These are phyloP conservation scores for Acacia crassicarpa DNA, from an alignment of 306 rosid genomes.

Conservation along the genomic window DNA sequence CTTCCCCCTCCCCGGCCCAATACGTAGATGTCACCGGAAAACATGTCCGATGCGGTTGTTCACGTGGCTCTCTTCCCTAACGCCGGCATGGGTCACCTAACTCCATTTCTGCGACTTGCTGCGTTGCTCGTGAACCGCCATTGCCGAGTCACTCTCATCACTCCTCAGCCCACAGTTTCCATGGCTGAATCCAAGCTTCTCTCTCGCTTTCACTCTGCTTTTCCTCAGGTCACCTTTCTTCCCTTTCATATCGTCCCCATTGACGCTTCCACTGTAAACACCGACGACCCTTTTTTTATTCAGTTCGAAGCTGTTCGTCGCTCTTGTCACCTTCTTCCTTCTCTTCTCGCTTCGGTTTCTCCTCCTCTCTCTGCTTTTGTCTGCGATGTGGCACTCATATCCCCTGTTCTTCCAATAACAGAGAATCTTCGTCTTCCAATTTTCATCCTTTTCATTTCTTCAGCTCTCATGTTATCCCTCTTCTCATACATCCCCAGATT, in stretches of 20 bases:
- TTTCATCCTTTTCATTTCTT: slow-evolving; percentile 45
- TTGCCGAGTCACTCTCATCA: slow-evolving; percentile 53
- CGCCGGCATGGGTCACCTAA: slow-evolving; percentile 64
- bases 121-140: slow-evolving; percentile 30
- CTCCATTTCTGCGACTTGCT: slow-evolving; percentile 51
- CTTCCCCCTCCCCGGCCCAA: too few relatives aligned
- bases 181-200: slow-evolving; percentile 44
- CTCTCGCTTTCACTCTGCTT: slow-evolving; percentile 47
- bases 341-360: slow-evolving; percentile 45
- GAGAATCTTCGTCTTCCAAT: slow-evolving; percentile 37
- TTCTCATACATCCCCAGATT: slow-evolving; percentile 33
- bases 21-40: neutral
- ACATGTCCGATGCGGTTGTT: neutral
- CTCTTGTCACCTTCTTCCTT: slow-evolving; percentile 46
- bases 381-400: slow-evolving; percentile 36
- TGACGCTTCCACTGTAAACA: neutral
- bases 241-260: neutral
- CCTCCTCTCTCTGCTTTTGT: slow-evolving; percentile 53
- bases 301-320: slow-evolving; percentile 40
- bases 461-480: slow-evolving; percentile 48
- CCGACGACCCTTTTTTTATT: slow-evolving; percentile 51
- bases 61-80: slow-evolving; percentile 59
- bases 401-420: slow-evolving; percentile 38
- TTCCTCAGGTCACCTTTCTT: slow-evolving; percentile 32
- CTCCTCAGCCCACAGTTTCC: slow-evolving; percentile 47